Base-by-base conservation (phyloP, 2,329 filamentous ascomycete genomes). In the Paraphoma chrysanthemicola region DNA sequence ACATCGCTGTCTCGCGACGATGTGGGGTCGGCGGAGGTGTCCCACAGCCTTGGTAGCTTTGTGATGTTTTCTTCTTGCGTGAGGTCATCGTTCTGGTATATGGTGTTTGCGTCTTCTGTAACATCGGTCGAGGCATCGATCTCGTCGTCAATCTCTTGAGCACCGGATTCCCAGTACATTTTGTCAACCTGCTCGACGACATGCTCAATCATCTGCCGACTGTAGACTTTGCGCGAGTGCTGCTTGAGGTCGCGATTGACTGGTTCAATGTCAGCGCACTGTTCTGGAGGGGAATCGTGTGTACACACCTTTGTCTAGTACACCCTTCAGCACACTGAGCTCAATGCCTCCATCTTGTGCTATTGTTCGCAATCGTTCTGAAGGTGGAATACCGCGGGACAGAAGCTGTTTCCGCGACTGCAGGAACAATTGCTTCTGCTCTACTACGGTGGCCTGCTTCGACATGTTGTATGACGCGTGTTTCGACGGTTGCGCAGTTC, bases 141-240 rank as follows among this genome's bases (percentile, higher is more conserved):
- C 8, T 54, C 57, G 4, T 66, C 56, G 28, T 66, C 64, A n/a
- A 60, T 17, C 8, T 62, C 76, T 18, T 75, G 76, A 12, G 72
- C 79, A 6, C 78, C 82, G 1, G 78, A 77, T 42, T 79, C 77
- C 73, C 83, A 83, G 72, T 91, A 92, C 44, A 90, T 77, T 46
- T 77, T 76, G 74, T 90, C 88, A 42, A 92, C 86, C 77, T 92
- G 89, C 78, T 91, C 88, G 1, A 89, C 88, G 16, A 92, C 84
- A 66, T 90, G 88, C 36, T 89, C 84, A 49, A 84, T 86, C n/a
- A 89, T 88, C 64, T 90, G 87, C 0, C 88, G 84, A 14, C 87
- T 83, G 71, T 91, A 91, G 5, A 87, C 86, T 53, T 87, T 83
- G 36, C 85, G 85, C 30, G 83, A 83, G 71, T 92, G 90, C 63